Percentiles rank a stretch among this genome's conserved stretches.
Conservation (phyloP, 768 basidiomycete genomes). For the Epithele typhae region DNA sequence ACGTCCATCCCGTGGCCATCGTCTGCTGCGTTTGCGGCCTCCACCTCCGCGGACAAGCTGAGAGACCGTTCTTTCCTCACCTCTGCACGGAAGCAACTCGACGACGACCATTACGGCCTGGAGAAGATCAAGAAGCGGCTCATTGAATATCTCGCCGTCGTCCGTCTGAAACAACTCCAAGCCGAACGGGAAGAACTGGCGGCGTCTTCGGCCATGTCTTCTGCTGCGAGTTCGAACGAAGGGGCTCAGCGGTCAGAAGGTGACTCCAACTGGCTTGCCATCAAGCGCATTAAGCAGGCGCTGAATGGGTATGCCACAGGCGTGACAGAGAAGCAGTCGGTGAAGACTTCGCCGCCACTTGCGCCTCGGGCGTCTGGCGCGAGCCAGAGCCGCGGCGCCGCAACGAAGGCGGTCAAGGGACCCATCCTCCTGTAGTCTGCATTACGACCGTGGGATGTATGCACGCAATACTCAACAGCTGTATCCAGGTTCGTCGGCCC, state of each 20-base stretch:
- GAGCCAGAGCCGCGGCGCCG: conserved; percentile 1
- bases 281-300: conserved; percentile 10
- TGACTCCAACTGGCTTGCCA: conserved; percentile 13
- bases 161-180: conserved; percentile 46
- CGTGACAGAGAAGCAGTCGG: neutral
- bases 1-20: conserved; percentile 78
- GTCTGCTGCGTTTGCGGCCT: conserved; percentile 14
- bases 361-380: neutral
- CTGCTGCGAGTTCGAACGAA: neutral
- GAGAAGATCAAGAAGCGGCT: conserved; percentile 90
- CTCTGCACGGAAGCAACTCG: conserved; percentile 74
- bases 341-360: neutral
- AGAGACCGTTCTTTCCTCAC: conserved; percentile 57
- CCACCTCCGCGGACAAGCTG: conserved; percentile 32
- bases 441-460: too few species aligned
- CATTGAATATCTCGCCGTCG: conserved; percentile 89
- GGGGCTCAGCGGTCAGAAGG: conserved; percentile 5
- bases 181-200: conserved; percentile 18
- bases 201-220: neutral
- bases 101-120: conserved; percentile 87
- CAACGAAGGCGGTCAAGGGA: conserved; percentile 45
- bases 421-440: conserved; percentile 74
- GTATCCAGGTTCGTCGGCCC: conserved; percentile 82
- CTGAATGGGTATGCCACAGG: conserved; percentile 12
- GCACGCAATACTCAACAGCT: too few species aligned